Conservation (phyloP, 345 rosid genomes). For the Lepidium aucheri region DNA sequence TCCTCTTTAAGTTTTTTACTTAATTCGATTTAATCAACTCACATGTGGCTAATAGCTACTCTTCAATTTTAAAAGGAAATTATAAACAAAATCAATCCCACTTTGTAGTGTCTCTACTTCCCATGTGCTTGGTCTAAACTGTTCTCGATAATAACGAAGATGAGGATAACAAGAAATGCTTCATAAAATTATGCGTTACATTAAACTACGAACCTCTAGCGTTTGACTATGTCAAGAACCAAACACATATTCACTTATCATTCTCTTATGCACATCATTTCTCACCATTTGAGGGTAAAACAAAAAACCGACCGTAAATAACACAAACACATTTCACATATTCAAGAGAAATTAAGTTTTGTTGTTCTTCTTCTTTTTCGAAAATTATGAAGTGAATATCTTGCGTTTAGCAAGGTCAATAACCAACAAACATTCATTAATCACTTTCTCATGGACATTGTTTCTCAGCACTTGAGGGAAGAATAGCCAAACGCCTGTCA, state of each 20-base stretch:
- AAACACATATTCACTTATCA: constrained; percentile 26
- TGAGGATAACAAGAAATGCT: not conserved
- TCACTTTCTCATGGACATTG: constrained; percentile 30
- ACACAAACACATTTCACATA: not conserved
- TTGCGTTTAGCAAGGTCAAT: constrained; percentile 16
- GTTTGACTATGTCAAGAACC: constrained; percentile 14
- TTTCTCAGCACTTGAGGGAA: constrained; percentile 43
- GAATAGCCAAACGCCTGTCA: constrained; percentile 43
- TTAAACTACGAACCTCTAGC: not conserved
- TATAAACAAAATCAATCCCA: too few relatives aligned
- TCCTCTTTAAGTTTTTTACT: too few relatives aligned
- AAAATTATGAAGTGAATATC: not conserved
- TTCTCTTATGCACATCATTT: constrained; percentile 30
- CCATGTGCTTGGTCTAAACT: constrained; percentile 1
- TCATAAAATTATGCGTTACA: constrained; percentile 1
- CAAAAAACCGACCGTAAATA: too few relatives aligned
- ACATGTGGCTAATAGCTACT: too few relatives aligned
- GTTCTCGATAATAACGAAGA: not conserved
- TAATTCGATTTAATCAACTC: too few relatives aligned
- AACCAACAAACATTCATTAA: constrained; percentile 26
- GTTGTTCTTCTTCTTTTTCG: not conserved
- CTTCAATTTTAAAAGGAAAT: too few relatives aligned
- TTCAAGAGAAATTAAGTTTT: not conserved
- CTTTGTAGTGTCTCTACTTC: not conserved
- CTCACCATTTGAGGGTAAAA: constrained; percentile 32